Base-by-base conservation (phyloP, 495 filamentous ascomycete species). In the Sordaria brevicollis region DNA sequence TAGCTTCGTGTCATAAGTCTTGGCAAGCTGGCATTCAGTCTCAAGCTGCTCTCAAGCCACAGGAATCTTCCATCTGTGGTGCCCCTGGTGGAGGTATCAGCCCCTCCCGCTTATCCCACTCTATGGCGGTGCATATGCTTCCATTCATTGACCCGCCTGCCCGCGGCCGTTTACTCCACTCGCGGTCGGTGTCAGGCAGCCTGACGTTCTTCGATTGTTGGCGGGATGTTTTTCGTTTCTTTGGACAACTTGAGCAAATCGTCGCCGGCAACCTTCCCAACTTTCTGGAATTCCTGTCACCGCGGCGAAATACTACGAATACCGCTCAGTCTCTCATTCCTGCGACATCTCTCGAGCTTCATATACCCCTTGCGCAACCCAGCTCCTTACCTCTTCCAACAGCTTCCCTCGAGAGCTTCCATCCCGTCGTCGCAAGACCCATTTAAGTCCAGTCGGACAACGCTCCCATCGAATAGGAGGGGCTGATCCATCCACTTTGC, bases 191-290 rank as follows among this genome's bases (percentile, higher is more conserved):
- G 37, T 38, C 67, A 25, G 66, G 70, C 67, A 75, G 72, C 74
- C 74, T 76, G 74, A 76, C 74, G 68, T 75, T 71, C 71, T 73
- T 70, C 37, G 37, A 21, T 29, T 54, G 54, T 11, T 65, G 65
- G 72, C 33, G 68, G 65, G 41, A 54, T 35, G 33, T 34, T 69
- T 62, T 34, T 69, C 38, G 43, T 62, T 41, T 71, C 66, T 39
- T 65, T 68, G 69, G 49, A 69, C 69, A 69, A 54, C 65, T 29
- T 35, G 21, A 73, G 35, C 70, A 43, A 37, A 43, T 71, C 69
- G 43, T 36, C 66, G 43, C 70, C 65, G 69, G 67, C 39, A 70
- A 66, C 72, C 65, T 72, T 68, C 65, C 15, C 19, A 19, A 10
- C 49, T 35, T 49, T 4, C 29, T 31, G n/a, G 13, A 65, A 39